phyloP scores from a whole-genome alignment of 371 early-diverging fungal genomes.

The Syncephalastrum monosporum region DNA sequence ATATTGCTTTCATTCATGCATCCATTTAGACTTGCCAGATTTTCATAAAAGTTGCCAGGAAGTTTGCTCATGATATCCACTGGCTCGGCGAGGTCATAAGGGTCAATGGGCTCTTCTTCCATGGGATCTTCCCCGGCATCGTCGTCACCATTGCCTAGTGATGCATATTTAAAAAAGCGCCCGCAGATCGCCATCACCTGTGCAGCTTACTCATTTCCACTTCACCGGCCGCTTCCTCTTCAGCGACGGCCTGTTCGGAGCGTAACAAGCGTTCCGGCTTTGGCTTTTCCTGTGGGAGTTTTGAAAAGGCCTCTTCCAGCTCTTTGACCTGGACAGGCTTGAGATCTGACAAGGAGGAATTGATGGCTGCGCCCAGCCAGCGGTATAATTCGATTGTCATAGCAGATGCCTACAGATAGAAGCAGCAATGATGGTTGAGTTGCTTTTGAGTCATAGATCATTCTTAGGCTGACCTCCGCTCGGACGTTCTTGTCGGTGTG shows the following conservation, averaged over 20 bases:
- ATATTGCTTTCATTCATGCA: not conserved
- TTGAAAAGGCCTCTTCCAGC: constrained; percentile 79
- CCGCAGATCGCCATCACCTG: not conserved
- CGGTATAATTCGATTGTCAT: constrained; percentile 78
- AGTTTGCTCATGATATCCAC: constrained; percentile 87
- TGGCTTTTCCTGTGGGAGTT: constrained; percentile 66
- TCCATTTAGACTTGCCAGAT: constrained; percentile 44
- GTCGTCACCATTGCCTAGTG: constrained; percentile 23
- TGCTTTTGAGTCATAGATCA: not conserved
- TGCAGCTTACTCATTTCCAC: constrained; percentile 21
- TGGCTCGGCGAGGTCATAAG: constrained; percentile 85
- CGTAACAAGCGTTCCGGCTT: constrained; percentile 73
- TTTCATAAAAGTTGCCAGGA: constrained; percentile 74
- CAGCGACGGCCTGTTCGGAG: constrained; percentile 69
- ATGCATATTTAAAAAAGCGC: not conserved
- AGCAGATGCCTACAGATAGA: constrained; percentile 47
- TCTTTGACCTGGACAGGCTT: constrained; percentile 92
- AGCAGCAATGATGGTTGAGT: not conserved
- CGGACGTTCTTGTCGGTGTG: constrained; percentile 93
- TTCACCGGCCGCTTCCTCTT: constrained; percentile 43
- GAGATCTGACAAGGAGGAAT: constrained; percentile 63
- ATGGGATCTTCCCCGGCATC: constrained; percentile 38
- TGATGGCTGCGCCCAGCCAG: constrained; percentile 78
- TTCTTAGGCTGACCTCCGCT: constrained; percentile 69
- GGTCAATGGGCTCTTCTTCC: constrained; percentile 64